Conservation (phyloP, 306 rosid genomes). For the Prunus padus region DNA sequence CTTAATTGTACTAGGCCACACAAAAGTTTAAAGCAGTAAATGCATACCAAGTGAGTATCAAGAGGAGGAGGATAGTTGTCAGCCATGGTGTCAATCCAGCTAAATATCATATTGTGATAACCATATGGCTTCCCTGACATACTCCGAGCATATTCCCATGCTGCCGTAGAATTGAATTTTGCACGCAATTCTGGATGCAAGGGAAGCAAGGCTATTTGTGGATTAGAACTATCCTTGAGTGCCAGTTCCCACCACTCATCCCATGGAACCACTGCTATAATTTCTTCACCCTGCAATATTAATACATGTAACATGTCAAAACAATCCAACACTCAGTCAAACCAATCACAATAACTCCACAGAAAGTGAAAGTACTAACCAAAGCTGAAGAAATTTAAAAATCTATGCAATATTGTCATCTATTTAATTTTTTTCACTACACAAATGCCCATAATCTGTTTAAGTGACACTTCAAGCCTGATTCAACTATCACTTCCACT, state of each 20-base stretch:
- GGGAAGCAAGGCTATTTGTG: constrained; percentile 93
- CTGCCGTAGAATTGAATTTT: constrained; percentile 80
- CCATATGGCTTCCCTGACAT: constrained; percentile 99
- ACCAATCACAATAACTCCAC: background rate
- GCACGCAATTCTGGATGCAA: constrained; percentile 76
- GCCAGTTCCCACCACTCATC: constrained; percentile 92
- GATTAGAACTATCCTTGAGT: constrained; percentile 84
- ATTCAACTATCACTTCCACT: background rate
- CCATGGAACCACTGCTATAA: constrained; percentile 89
- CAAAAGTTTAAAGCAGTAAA: constrained; percentile 8
- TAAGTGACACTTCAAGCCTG: background rate
- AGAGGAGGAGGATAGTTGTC: constrained; percentile 99
- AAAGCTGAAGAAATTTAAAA: background rate
- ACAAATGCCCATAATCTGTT: background rate
- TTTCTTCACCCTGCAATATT: constrained; percentile 83
- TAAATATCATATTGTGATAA: constrained; percentile 97
- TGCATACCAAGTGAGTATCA: constrained; percentile 96
- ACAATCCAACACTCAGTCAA: background rate
- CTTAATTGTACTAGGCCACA: background rate
- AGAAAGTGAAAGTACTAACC: background rate
- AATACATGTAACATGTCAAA: background rate
- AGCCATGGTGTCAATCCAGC: constrained; percentile 96
- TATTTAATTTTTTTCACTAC: background rate
- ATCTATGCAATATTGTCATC: background rate
- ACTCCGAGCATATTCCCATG: constrained; percentile 92